These are phyloP conservation scores for Lavandula angustifolia DNA, from an alignment of 257 asterid genomes.

Conservation along the genomic window DNA sequence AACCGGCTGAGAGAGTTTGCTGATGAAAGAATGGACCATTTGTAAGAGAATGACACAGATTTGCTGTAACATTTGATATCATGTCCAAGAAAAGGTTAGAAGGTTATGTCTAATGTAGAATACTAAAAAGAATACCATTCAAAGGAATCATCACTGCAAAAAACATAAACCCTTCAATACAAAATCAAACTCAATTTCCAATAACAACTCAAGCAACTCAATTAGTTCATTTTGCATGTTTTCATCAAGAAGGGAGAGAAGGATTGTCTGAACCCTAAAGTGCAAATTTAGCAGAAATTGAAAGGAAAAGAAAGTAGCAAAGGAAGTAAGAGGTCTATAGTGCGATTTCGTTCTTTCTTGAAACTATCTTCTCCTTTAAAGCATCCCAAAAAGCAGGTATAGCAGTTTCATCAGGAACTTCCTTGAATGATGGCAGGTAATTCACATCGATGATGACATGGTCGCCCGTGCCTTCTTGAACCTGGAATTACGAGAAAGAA, in stretches of 20 bases:
- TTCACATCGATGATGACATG: conserved; percentile 94
- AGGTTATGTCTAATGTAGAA: background rate
- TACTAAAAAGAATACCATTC: no score
- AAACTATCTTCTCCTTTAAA: conserved; percentile 62
- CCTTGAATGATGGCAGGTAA: conserved; percentile 95
- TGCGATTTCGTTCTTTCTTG: conserved; percentile 37
- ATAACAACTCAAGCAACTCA: background rate
- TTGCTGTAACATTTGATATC: conserved; percentile 16
- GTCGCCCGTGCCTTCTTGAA: conserved; percentile 86
- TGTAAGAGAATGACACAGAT: conserved; percentile 19
- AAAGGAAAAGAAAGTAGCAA: background rate
- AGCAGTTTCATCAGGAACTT: conserved; percentile 86
- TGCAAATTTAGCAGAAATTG: conserved; percentile 12
- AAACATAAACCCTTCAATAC: no score
- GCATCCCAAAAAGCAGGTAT: conserved; percentile 95
- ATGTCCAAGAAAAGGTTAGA: background rate
- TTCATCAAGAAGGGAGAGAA: background rate
- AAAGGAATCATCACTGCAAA: no score
- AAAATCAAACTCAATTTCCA: no score
- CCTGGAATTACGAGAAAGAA: conserved; percentile 42
- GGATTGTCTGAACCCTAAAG: background rate
- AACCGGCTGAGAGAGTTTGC: conserved; percentile 55
- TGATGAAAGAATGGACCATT: conserved; percentile 43
- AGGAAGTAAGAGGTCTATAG: conserved; percentile 26
- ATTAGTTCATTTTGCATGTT: background rate